Base-by-base conservation (phyloP, 2,329 filamentous ascomycete genomes). In the Didymella sp. region DNA sequence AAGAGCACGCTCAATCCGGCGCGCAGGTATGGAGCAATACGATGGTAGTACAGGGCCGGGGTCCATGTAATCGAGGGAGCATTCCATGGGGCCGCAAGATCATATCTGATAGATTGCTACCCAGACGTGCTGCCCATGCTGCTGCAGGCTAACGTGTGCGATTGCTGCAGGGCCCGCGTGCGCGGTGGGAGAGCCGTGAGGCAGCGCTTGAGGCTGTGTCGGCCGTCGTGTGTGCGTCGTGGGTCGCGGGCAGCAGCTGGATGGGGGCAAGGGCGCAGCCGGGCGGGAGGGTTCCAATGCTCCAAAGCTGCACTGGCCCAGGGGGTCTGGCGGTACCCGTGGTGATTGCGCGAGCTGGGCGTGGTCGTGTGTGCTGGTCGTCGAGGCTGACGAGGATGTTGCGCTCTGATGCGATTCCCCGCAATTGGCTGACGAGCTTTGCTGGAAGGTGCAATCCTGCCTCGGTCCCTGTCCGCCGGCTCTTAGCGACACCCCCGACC, bases 21-120 rank as follows among this genome's bases (percentile, higher is more conserved):
- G 71, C 68, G 62, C 71, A 76, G 71, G 72, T 73, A 73, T 76
- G 74, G 72, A 68, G 71, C 63, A 73, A 67, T 68, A 66, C 66
- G 68, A 74, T 60, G 49, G 76, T 77, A 65, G 58, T 70, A 75
- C 72, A 65, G 64, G 54, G 65, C 70, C 62, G 66, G 72, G 71
- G 67, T 68, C 68, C 63, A 73, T 73, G 75, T 65, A 73, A 69
- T 73, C 67, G 69, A 67, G 67, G 68, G 67, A 60, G 70, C 69
- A 68, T 67, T 71, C 67, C 65, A 73, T 49, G 28, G 41, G 62
- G 66, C 62, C 72, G 60, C 63, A 61, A 56, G 64, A 65, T 61
- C 72, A 73, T 74, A 60, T 68, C 73, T 63, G 68, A 62, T 62
- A 63, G 60, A 59, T 33, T 61, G 61, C 67, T 71, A 74, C 63